Percentiles rank a stretch among this genome's conserved stretches.
Conservation (phyloP, 495 filamentous ascomycete genomes). For the Geoglossum glabrum region DNA sequence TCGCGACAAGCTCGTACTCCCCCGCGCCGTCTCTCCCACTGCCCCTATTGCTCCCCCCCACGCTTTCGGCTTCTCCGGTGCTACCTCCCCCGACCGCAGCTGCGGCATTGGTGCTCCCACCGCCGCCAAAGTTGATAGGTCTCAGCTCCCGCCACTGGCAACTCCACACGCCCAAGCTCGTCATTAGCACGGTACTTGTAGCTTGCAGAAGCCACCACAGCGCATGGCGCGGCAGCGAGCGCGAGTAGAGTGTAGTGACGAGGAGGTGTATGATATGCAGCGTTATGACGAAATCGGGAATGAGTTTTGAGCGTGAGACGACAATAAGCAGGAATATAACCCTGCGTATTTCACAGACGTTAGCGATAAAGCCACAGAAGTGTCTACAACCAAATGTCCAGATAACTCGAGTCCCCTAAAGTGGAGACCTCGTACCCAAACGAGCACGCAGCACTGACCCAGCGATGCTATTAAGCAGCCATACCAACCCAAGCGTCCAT, state of each 20-base stretch:
- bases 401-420: neutral
- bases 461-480: slow-evolving; percentile 57
- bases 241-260: slow-evolving; percentile 53
- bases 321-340: slow-evolving; percentile 60
- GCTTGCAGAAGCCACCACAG: slow-evolving; percentile 81
- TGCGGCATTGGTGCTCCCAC: slow-evolving; percentile 21
- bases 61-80: slow-evolving; percentile 7
- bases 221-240: slow-evolving; percentile 44
- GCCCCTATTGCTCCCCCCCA: slow-evolving; percentile 16
- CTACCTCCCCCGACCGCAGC: slow-evolving; percentile 9
- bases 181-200: slow-evolving; percentile 47
- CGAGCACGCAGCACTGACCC: slow-evolving; percentile 33
- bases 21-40: slow-evolving; percentile 36
- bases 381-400: neutral
- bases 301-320: slow-evolving; percentile 70
- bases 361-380: neutral
- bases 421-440: neutral
- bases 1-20: slow-evolving; percentile 66
- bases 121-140: slow-evolving; percentile 72
- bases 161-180: slow-evolving; percentile 60
- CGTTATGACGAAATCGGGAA: slow-evolving; percentile 84
- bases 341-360: slow-evolving; percentile 20
- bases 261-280: slow-evolving; percentile 76
- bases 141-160: slow-evolving; percentile 76
- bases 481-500: slow-evolving; percentile 77